These are phyloP conservation scores for Isabelozyma gotoi DNA, from an alignment of 805 yeast species.

Conservation along the genomic window DNA sequence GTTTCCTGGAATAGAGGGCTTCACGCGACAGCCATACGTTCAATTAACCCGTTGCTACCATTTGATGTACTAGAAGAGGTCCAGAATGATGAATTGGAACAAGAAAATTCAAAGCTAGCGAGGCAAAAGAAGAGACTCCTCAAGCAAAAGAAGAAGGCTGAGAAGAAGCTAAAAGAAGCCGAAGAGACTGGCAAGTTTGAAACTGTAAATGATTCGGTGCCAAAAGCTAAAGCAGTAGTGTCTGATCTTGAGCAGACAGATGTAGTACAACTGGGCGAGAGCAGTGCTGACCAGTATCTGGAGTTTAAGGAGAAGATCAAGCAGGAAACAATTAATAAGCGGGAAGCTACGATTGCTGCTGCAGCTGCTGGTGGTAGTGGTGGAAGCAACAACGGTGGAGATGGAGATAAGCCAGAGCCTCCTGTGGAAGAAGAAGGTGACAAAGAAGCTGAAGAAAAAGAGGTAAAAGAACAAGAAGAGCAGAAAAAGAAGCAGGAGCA, in stretches of 20 bases:
- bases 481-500: conserved; percentile 9
- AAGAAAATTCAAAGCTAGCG: conserved; percentile 24
- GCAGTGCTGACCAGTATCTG: conserved; percentile 3
- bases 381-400: conserved; percentile 5
- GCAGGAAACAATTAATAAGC: background rate
- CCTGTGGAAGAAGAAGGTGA: background rate
- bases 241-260: background rate
- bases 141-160: conserved; percentile 16
- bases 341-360: background rate
- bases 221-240: conserved; percentile 7
- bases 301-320: background rate
- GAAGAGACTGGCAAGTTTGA: conserved; percentile 1
- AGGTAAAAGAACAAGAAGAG: conserved; percentile 4
- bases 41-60: conserved; percentile 40
- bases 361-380: conserved; percentile 4
- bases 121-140: conserved; percentile 25
- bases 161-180: conserved; percentile 8
- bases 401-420: conserved; percentile 1
- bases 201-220: conserved; percentile 10
- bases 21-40: background rate
- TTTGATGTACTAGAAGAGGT: conserved; percentile 40
- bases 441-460: conserved; percentile 2
- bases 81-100: conserved; percentile 29
- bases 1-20: background rate
- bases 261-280: conserved; percentile 2